Conservation (phyloP, 1,139 yeast genomes). For the Magnusiomyces ingens region DNA sequence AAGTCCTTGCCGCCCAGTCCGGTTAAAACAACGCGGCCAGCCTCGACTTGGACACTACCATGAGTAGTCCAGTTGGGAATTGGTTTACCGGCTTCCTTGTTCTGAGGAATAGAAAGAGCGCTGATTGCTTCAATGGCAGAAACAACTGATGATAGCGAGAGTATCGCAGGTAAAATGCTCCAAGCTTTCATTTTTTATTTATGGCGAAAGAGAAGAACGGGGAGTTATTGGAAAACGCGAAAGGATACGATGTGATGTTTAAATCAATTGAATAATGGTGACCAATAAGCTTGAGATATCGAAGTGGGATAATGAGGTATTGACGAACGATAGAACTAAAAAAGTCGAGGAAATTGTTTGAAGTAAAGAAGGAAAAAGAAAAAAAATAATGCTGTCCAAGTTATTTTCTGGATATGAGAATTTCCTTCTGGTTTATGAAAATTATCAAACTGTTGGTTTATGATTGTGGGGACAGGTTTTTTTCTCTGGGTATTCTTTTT, state of each 20-base stretch:
- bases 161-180: neutral
- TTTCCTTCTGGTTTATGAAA: neutral
- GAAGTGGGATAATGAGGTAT: neutral
- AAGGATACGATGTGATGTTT: neutral
- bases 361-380: too few species aligned
- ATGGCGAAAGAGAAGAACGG: neutral
- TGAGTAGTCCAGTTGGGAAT: constrained; percentile 12
- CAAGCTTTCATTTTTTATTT: neutral
- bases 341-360: too few species aligned
- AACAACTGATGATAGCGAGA: constrained; percentile 4
- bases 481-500: too few species aligned
- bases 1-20: constrained; percentile 23
- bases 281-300: neutral
- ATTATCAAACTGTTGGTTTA: neutral
- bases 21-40: constrained; percentile 23
- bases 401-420: too few species aligned
- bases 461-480: too few species aligned
- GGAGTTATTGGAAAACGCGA: neutral
- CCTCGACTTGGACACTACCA: constrained; percentile 14
- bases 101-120: constrained; percentile 12
- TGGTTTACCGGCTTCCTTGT: constrained; percentile 9
- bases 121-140: neutral
- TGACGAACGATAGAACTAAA: neutral
- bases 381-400: neutral
- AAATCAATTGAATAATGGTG: neutral